Base-by-base conservation (phyloP, 768 basidiomycete species). In the Auriculariales sp. region DNA sequence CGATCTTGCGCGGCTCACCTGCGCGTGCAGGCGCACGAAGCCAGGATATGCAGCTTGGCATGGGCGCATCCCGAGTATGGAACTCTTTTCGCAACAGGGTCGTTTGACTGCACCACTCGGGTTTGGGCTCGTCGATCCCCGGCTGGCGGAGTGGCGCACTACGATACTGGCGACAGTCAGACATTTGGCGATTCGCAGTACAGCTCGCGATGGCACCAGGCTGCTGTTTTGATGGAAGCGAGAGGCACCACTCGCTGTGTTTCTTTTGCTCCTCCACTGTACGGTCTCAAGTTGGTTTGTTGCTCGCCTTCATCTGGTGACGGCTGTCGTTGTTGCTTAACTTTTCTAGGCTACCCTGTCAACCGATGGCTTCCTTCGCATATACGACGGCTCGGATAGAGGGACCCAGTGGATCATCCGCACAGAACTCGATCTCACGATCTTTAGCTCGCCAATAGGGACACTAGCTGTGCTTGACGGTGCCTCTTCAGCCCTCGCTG, bases 61-160 rank as follows among this genome's bases (percentile, higher is more conserved):
- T 97, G 91, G 87, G 90, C 89, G 1, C 91, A 93, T 60, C 91
- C 94, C 3, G 83, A 92, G 62, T 92, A 91, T 52, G 93, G 91
- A 3, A 76, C 79, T 1, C 75, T 95, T 47, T 70, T 98, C 49
- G 90, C 90, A 0, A 87, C 85, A 3, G 77, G 80, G 3, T 90
- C 86, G 2, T 92, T 92, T 58, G 94, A 97, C 64, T 75, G 92
- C 25, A 86, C 85, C 0, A 87, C 92, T 49, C 87, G 92, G 63
- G 75, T 99, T 14, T 97, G 91, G 91, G 88, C 92, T 60, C 78
- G 86, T 63, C 68, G 66, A 0, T 55, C 62, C 10, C 61, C 63
- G 44, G 52, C 60, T 22, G 59, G 47, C 7, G n/a, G n/a, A n/a
- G n/a, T n/a, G n/a, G n/a, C 10, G 15, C 12, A 22, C 12, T 39